Percentiles rank a stretch among this genome's conserved stretches.
These are phyloP conservation scores for Fusarium sp. DNA, from an alignment of 2,329 filamentous ascomycete species.

Conservation along the genomic window DNA sequence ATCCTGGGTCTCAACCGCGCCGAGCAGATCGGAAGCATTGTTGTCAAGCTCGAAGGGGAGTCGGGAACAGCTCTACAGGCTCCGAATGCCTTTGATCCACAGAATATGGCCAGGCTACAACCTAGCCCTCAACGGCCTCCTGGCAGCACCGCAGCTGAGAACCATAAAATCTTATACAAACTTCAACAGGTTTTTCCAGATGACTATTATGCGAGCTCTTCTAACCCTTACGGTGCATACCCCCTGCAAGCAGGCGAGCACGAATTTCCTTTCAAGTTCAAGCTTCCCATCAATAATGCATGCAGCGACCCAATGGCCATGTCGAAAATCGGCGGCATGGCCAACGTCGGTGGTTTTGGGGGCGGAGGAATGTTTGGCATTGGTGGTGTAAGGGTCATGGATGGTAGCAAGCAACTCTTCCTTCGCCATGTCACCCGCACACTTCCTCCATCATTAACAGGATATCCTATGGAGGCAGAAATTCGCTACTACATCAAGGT, in stretches of 20 bases:
- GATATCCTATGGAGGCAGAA: constrained; percentile 86
- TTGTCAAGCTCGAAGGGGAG: constrained; percentile 87
- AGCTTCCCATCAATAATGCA: constrained; percentile 79
- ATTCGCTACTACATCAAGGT: constrained; percentile 95
- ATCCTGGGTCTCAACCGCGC: constrained; percentile 68
- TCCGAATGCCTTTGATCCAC: constrained; percentile 56
- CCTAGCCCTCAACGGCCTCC: constrained; percentile 46
- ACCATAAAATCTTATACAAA: constrained; percentile 79
- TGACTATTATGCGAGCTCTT: constrained; percentile 53
- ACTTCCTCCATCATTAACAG: constrained; percentile 87
- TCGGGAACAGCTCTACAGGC: constrained; percentile 71
- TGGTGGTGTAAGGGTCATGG: constrained; percentile 67
- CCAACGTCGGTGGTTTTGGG: constrained; percentile 62
- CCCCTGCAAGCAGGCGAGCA: constrained; percentile 75
- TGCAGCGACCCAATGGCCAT: constrained; percentile 67
- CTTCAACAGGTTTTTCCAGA: constrained; percentile 77
- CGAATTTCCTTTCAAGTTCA: constrained; percentile 81
- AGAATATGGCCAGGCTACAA: constrained; percentile 48
- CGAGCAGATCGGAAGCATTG: constrained; percentile 75
- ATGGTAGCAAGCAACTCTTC: constrained; percentile 69
- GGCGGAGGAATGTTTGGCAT: constrained; percentile 58
- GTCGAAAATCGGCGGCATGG: constrained; percentile 63
- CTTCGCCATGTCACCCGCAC: constrained; percentile 82
- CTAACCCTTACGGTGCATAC: constrained; percentile 58
- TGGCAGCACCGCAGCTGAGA: constrained; percentile 62